phyloP scores from a whole-genome alignment of 495 filamentous ascomycete genomes.

The Amphirosellinia nigrospora region DNA sequence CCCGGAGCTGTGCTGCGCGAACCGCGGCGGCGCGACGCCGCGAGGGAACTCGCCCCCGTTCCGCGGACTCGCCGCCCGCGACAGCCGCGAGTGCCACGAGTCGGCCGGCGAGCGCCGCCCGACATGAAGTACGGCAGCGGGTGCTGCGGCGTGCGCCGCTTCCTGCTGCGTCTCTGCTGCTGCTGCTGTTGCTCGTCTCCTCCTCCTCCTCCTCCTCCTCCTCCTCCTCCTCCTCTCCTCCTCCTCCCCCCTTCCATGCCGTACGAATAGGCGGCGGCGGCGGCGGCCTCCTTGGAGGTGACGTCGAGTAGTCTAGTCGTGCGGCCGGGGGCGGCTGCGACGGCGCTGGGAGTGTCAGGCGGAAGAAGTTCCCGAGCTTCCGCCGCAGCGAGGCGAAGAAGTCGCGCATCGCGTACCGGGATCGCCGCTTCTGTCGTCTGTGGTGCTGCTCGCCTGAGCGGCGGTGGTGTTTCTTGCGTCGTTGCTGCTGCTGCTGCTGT shows the following conservation, averaged over 20 bases:
- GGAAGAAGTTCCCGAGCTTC: conserved; percentile 16
- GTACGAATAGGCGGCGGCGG: neutral
- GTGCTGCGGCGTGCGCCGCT: neutral
- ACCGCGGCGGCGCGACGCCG: neutral
- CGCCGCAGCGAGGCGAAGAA: conserved; percentile 22
- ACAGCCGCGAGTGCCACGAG: neutral
- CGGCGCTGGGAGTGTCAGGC: neutral
- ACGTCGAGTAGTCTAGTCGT: neutral
- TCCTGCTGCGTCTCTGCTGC: neutral
- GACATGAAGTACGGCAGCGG: conserved; percentile 22
- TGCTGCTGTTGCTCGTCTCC: too few species aligned
- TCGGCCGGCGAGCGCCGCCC: conserved; percentile 21
- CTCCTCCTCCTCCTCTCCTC: too few species aligned
- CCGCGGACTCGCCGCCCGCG: neutral
- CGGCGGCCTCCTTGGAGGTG: neutral
- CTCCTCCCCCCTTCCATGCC: neutral
- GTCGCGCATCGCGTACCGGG: neutral
- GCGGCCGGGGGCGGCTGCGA: neutral
- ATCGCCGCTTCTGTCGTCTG: conserved; percentile 11
- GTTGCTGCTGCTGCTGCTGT: conserved; percentile 1
- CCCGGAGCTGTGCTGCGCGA: conserved; percentile 7
- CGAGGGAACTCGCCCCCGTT: neutral
- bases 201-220: too few species aligned
- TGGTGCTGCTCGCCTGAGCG: conserved; percentile 7
- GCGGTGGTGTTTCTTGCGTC: conserved; percentile 22